Evolutionary conservation across 129 eudicot genomes (phyloP), one percentile per base, ranked within the genome.

Genomic region (Helichrysum umbraculigerum): DNA sequence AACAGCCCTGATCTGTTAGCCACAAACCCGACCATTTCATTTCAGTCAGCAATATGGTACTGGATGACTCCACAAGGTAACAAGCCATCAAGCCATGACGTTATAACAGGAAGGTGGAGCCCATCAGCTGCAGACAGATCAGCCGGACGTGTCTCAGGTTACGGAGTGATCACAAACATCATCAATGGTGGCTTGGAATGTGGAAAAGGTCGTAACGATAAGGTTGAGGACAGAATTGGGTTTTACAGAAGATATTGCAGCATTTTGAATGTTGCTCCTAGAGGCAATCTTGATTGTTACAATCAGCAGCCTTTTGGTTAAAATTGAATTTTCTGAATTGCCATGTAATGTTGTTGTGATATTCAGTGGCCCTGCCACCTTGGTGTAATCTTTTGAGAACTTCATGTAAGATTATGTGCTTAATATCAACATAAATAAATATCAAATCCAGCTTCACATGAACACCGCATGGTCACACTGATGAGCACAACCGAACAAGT

Each of bases 81-180:
- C 78, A 87, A 82, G 66, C 92, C 92, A 15, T 87, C 92, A 9
- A 78, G 89, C 89, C 92, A 87, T 59, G 82, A 80, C 8, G 92
- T 85, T 11, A 82, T 85, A 64, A 82, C 80, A 0, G 81, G 85
- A 33, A 52, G 68, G 32, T 86, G 90, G 90, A 86, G 64, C 2
- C 90, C 90, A 4, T 76, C 90, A 0, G 79, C 78, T 15, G 81
- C 85, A 3, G 90, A 86, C 62, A 68, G 39, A 19, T 59, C 90
- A 34, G 87, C 90, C 0, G 85, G 87, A 6, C 76, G 87, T 47
- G 67, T 76, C 3, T 58, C 90, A 0, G 90, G 90, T 25, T 86
- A 76, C 56, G 90, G 90, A 1, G 90, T 86, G 21, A 83, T 83
- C 72, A 86, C 90, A 20, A 86, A 86, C 71, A 86, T 86, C 29